phyloP scores from a whole-genome alignment of 768 basidiomycete species.

The Nidularia sp. region DNA sequence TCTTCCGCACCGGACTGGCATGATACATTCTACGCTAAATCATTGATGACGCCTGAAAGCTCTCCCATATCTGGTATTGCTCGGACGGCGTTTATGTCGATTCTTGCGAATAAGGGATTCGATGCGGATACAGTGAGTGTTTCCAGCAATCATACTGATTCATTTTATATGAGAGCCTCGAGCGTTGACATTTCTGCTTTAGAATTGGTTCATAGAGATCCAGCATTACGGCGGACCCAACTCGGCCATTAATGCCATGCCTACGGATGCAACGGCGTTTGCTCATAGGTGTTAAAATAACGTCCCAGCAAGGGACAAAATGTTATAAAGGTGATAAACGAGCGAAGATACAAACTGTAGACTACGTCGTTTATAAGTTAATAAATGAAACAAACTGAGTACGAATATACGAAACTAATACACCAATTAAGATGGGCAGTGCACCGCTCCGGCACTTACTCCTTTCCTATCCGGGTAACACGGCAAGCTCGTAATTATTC shows the following conservation, averaged over 20 bases:
- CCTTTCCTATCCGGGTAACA: too few relatives aligned
- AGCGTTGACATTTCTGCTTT: constrained; percentile 1
- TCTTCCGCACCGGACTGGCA: constrained; percentile 15
- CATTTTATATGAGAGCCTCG: not conserved
- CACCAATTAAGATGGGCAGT: too few relatives aligned
- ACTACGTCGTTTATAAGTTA: too few relatives aligned
- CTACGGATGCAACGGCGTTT: constrained; percentile 31
- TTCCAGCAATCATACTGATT: not conserved
- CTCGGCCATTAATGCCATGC: constrained; percentile 35
- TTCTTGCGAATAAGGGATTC: constrained; percentile 34
- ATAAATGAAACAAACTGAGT: too few relatives aligned
- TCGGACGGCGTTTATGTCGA: constrained; percentile 29
- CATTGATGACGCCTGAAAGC: constrained; percentile 31
- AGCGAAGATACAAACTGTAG: too few relatives aligned
- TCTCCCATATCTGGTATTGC: constrained; percentile 27
- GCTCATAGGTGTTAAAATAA: constrained; percentile 10
- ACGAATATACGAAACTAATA: too few relatives aligned
- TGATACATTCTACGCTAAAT: constrained; percentile 44
- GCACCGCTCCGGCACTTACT: too few relatives aligned
- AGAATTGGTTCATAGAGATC: constrained; percentile 31
- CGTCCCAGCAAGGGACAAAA: too few relatives aligned
- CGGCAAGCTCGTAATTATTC: too few relatives aligned
- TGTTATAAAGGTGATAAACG: too few relatives aligned
- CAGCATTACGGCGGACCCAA: constrained; percentile 34
- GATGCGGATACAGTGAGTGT: constrained; percentile 21